Percentiles rank a stretch among this genome's conserved stretches.
Evolutionary conservation across 2,329 filamentous ascomycete genomes (phyloP).

Genomic region (Aspergillus ibericus): DNA sequence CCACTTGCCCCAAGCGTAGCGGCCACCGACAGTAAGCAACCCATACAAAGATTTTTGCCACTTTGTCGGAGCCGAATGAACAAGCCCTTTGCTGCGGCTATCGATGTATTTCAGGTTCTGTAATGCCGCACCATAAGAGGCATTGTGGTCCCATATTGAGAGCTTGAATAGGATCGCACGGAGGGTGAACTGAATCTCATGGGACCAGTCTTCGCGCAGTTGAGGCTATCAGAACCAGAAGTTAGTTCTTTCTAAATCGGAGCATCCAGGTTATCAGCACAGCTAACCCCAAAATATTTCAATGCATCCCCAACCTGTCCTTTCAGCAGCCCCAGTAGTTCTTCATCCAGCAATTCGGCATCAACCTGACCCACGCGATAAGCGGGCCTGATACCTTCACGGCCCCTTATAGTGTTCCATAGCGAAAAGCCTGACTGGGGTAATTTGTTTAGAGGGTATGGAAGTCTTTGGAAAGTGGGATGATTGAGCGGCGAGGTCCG

Average conservation of each 20-base stretch:
- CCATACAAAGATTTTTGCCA: slow-evolving; percentile 86
- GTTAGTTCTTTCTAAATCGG: slow-evolving; percentile 2
- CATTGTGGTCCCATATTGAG: slow-evolving; percentile 93
- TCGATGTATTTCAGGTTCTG: slow-evolving; percentile 92
- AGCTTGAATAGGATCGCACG: slow-evolving; percentile 87
- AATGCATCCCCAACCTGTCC: slow-evolving; percentile 83
- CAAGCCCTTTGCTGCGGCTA: slow-evolving; percentile 64
- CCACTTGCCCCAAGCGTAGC: slow-evolving; percentile 90
- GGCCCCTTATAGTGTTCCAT: slow-evolving; percentile 71
- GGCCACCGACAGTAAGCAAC: slow-evolving; percentile 78
- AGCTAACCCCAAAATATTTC: slow-evolving; percentile 74
- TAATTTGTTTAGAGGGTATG: slow-evolving; percentile 63
- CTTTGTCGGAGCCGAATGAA: slow-evolving; percentile 68
- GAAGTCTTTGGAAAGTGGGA: slow-evolving; percentile 58
- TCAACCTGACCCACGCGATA: slow-evolving; percentile 96
- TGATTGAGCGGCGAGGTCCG: slow-evolving; percentile 52
- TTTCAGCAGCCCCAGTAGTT: slow-evolving; percentile 81
- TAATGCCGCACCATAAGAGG: slow-evolving; percentile 87
- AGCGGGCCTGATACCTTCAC: slow-evolving; percentile 76
- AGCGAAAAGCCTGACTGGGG: slow-evolving; percentile 44
- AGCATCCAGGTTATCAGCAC: background rate
- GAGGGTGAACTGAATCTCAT: slow-evolving; percentile 78
- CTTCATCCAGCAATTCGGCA: slow-evolving; percentile 90
- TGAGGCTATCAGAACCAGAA: slow-evolving; percentile 47
- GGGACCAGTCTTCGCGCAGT: slow-evolving; percentile 79